Conservation (phyloP, 805 yeast species). For the Vanderwaltozyma polyspora region DNA sequence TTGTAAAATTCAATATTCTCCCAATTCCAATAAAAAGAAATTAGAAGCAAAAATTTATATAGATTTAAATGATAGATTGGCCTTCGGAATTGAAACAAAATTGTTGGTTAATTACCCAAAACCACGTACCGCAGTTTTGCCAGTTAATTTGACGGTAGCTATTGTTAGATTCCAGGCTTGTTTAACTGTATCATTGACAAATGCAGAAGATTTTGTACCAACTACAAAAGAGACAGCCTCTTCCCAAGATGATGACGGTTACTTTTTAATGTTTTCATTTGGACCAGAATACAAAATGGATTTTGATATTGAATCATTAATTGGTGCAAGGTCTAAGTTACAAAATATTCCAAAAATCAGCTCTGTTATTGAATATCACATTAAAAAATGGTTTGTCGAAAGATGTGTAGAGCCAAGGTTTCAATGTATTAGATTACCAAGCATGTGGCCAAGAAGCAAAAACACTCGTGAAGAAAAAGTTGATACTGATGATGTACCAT, state of each 20-base stretch:
- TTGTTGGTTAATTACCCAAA: conserved; percentile 72
- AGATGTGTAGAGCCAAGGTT: conserved; percentile 90
- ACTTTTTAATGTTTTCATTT: conserved; percentile 80
- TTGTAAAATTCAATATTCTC: conserved; percentile 63
- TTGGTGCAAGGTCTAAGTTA: conserved; percentile 85
- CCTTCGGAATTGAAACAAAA: conserved; percentile 76
- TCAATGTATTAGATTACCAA: conserved; percentile 75
- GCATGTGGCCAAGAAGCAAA: conserved; percentile 70
- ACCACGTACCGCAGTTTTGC: conserved; percentile 75
- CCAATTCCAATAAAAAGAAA: conserved; percentile 34
- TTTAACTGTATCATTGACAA: conserved; percentile 59
- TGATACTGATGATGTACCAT: conserved; percentile 6
- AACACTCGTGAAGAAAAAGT: conserved; percentile 36
- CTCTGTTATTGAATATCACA: conserved; percentile 66
- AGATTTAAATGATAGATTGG: conserved; percentile 75
- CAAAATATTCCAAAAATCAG: conserved; percentile 91
- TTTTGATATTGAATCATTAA: conserved; percentile 75
- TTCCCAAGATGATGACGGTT: conserved; percentile 31
- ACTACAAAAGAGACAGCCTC: conserved; percentile 4
- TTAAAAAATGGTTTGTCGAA: conserved; percentile 83
- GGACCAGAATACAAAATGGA: conserved; percentile 86
- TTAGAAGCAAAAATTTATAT: conserved; percentile 86
- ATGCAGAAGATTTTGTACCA: conserved; percentile 22
- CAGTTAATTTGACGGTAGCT: conserved; percentile 75
- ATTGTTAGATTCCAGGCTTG: conserved; percentile 87